Evolutionary conservation across 1,284 basidiomycete genomes (phyloP).

Genomic region (Meripilus lineatus): DNA sequence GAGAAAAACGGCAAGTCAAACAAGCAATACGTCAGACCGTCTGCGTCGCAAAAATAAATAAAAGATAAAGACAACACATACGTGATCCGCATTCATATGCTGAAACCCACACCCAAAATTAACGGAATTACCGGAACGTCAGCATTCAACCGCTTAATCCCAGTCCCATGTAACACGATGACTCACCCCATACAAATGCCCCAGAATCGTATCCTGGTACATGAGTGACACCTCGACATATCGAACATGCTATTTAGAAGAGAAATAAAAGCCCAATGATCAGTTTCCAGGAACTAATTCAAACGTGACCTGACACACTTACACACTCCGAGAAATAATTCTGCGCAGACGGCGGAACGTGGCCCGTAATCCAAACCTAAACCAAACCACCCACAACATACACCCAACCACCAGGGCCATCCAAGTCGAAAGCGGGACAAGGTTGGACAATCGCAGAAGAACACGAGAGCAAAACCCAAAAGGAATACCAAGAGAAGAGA

Average conservation of each 20-base stretch:
- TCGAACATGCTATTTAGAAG: conserved; percentile 77
- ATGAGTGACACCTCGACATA: conserved; percentile 81
- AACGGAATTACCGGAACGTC: background rate
- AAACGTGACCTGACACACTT: conserved; percentile 29
- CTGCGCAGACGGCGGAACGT: conserved; percentile 76
- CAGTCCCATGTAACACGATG: background rate
- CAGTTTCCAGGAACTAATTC: conserved; percentile 9
- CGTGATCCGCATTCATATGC: conserved; percentile 79
- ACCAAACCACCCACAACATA: too few species aligned
- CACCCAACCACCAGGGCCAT: too few species aligned
- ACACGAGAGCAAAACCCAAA: too few species aligned
- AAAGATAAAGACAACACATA: conserved; percentile 29
- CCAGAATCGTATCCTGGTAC: conserved; percentile 89
- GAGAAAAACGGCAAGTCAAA: too few species aligned
- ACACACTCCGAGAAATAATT: conserved; percentile 88
- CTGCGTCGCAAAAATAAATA: conserved; percentile 7
- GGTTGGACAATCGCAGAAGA: too few species aligned
- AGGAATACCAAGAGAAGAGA: too few species aligned
- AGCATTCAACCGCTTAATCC: conserved; percentile 1
- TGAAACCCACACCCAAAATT: conserved; percentile 21
- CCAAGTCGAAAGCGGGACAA: too few species aligned
- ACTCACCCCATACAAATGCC: conserved; percentile 82
- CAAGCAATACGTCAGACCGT: too few species aligned
- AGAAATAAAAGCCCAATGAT: conserved; percentile 17
- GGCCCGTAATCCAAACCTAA: conserved; percentile 44